phyloP scores from a whole-genome alignment of 1,139 yeast species.

The Geotrichum klebahnii region DNA sequence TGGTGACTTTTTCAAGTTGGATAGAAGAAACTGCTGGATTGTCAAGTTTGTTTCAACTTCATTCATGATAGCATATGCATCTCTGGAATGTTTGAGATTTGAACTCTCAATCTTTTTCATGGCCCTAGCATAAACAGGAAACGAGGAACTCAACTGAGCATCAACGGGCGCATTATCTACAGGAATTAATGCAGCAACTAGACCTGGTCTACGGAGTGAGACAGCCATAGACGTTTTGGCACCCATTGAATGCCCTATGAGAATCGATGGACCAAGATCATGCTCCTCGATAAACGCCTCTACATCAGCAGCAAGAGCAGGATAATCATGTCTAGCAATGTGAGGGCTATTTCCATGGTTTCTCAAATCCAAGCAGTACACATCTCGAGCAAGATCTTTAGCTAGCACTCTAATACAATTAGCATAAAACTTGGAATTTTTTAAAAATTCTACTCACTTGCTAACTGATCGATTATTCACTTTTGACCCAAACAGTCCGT shows the following conservation, averaged over 20 bases:
- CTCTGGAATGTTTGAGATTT: conserved; percentile 51
- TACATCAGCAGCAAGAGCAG: conserved; percentile 80
- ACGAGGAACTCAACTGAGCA: conserved; percentile 54
- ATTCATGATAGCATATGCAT: conserved; percentile 62
- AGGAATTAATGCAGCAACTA: conserved; percentile 61
- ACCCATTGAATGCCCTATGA: conserved; percentile 96
- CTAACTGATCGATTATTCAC: conserved; percentile 74
- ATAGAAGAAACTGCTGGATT: conserved; percentile 76
- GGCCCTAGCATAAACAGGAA: conserved; percentile 63
- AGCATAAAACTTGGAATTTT: conserved; percentile 25
- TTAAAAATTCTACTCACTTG: conserved; percentile 38
- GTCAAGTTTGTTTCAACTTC: conserved; percentile 41
- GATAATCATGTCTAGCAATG: conserved; percentile 62
- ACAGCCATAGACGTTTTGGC: conserved; percentile 92
- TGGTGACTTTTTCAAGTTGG: conserved; percentile 54
- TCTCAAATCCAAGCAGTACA: conserved; percentile 76
- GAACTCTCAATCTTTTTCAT: conserved; percentile 48
- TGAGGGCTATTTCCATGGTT: conserved; percentile 95
- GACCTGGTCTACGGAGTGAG: conserved; percentile 63
- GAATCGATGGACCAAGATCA: conserved; percentile 50
- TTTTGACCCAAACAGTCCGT: conserved; percentile 86
- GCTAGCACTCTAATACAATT: conserved; percentile 31
- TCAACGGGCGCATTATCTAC: conserved; percentile 91
- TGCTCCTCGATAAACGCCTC: conserved; percentile 58
- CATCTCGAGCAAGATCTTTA: conserved; percentile 38